Base-by-base conservation (phyloP, 1,284 basidiomycete species). In the Xerocomus tenax region DNA sequence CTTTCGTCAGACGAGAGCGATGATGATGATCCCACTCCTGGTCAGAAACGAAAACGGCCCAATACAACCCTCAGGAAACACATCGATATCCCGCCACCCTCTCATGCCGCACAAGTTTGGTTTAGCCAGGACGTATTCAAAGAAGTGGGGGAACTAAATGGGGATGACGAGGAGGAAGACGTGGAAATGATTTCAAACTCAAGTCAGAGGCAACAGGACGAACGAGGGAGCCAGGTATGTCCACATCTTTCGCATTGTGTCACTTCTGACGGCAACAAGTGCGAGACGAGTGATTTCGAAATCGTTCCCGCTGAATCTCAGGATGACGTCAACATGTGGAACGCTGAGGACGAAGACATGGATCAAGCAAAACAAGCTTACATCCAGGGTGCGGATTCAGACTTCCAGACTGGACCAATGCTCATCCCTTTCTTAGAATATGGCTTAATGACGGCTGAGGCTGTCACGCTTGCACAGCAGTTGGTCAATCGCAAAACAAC, bases 81-180 rank as follows among this genome's bases (percentile, higher is more conserved):
- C 62, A 64, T 54, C 55, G 64, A 74, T 29, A 62, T 74, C n/a
- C 69, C 71, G 3, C 64, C 63, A 52, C 55, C 66, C 1, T 81
- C 74, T 56, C 73, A 74, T 40, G 73, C 75, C 32, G 71, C 83
- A 0, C 72, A 79, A 57, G 60, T 98, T 18, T 99, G 96, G 96
- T 99, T 98, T 69, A 88, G 91, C 61, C 96, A 98, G 68, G 86
- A 88, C 45, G 70, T 97, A 44, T 99, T 99, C 74, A 81, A 80
- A 25, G 75, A 76, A 43, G 60, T 81, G 8, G 73, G 73, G 9
- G 72, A 72, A n/a, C 63, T 76, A n/a, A 64, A 68, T 8, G 73
- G 71, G 12, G 69, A 69, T 0, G 69, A 67, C 29, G 58, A 42
- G 15, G 26, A 29, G 32, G 74, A 77, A 39, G 71, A 74, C n/a